Evolutionary conservation across 2,329 filamentous ascomycete genomes (phyloP), one percentile per base, ranked within the genome.

Genomic region (Verticillium tricorpus): DNA sequence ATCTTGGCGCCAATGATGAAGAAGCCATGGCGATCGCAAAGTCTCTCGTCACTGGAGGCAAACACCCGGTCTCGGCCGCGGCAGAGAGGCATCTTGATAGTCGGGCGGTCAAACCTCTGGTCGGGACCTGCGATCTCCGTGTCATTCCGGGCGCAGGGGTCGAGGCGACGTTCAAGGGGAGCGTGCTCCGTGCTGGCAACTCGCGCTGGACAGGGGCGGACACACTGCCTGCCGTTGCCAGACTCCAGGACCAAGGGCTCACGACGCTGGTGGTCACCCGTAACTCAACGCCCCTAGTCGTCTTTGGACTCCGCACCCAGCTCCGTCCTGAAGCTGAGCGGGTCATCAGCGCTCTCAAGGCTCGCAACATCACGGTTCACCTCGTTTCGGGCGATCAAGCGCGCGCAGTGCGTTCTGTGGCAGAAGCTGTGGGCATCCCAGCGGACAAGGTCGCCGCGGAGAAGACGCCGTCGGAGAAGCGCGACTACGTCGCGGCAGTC

Each of bases 341-440:
- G 0, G 78, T 85, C 5, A 69, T 89, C 9, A 61, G 72, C 8
- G 69, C 74, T 8, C 78, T 89, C 2, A 72, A 75, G 1, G 64
- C 70, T 4, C 79, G 79, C 17, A 73, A 75, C n/a, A 81, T 89
- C 31, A 64, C 69, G 0, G 73, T 84, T 4, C 82, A 83, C 62
- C 76, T 89, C 55, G 76, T 87, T 40, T 87, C 82, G 50, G 85
- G 86, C 34, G 86, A 88, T 64, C 77, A 83, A 59, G 68, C 73
- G 8, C 71, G 72, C 5, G 79, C 82, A 1, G 84, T 86, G 6
- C 68, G 78, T 34, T 66, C 74, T 15, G 72, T 82, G n/a, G 85
- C 84, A 5, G 70, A 40, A 78, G 84, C 67, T 31, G 68, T 73
- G 31, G 67, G 67, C 22, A 73, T 75, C 55, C 69, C 74, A 1